Evolutionary conservation across 176 grass and related monocot genomes (phyloP), one percentile per base, ranked within the genome.

Genomic region (Oryza rufipogon): DNA sequence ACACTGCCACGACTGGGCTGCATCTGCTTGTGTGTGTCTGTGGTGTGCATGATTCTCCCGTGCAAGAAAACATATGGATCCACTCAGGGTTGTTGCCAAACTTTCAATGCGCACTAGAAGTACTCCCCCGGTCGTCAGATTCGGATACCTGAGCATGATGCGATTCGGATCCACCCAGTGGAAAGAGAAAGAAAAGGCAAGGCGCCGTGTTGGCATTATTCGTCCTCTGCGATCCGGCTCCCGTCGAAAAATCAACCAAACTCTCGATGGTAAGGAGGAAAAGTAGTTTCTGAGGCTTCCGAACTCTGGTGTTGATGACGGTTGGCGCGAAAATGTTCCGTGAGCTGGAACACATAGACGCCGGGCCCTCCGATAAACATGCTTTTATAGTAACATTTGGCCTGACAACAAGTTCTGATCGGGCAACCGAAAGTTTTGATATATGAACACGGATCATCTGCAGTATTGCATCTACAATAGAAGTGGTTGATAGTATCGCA

Each of bases 151-250:
- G 54, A 52, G 49, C 82, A 46, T 63, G 47, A 63, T 52, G 68
- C 54, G 77, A 80, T 86, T 73, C 60, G 84, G 84, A 80, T 80
- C 45, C 77, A 38, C 8, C 46, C 44, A 39, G 83, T 71, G 65
- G 22, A 78, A 78, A 22, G 66, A 85, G 77, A 78, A 71, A 63
- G 66, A 85, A 85, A 78, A 78, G 32, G 81, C 60, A 65, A 48
- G 20, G 44, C 2, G 2, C 51, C 6, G 12, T 16, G 15, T 32
- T 74, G 42, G 68, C 42, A 46, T 14, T 46, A 71, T 25, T 72
- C 47, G 79, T 25, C 56, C n/a, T 36, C 1, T 26, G 70, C 11
- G 42, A 26, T 48, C 14, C 4, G 25, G 3, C 41, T 48, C 33
- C 23, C 9, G 16, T 34, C n/a, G 9, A 68, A 49, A 64, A 7